Conservation (phyloP, 2,329 filamentous ascomycete species). For the Didymella lethalis region DNA sequence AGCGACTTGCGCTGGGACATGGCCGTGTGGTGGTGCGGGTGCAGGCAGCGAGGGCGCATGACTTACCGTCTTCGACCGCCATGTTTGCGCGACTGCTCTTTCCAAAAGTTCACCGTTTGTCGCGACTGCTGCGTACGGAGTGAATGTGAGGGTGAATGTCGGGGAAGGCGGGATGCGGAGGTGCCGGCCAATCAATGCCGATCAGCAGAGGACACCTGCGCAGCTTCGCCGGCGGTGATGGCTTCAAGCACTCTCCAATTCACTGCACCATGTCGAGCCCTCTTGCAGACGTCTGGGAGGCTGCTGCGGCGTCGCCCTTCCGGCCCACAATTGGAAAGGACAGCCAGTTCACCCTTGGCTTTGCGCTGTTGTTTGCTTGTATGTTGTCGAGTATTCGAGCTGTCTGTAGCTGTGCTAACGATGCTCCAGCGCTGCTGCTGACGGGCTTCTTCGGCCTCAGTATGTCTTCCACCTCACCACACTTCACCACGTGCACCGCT, state of each 20-base stretch:
- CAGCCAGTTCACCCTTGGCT: constrained; percentile 83
- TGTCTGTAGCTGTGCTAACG: constrained; percentile 34
- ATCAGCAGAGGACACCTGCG: constrained; percentile 40
- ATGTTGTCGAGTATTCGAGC: constrained; percentile 26
- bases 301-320: constrained; percentile 87
- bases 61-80: constrained; percentile 52
- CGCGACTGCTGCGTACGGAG: constrained; percentile 18
- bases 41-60: not conserved
- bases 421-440: constrained; percentile 65
- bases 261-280: constrained; percentile 58
- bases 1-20: constrained; percentile 3
- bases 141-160: constrained; percentile 18
- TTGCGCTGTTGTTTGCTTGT: constrained; percentile 75
- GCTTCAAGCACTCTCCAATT: constrained; percentile 16
- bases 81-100: constrained; percentile 32
- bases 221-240: constrained; percentile 22
- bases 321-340: constrained; percentile 80
- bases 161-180: constrained; percentile 28
- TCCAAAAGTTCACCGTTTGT: constrained; percentile 8
- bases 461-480: constrained; percentile 54
- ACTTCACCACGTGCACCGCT: constrained; percentile 10
- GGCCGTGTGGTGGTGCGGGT: constrained; percentile 1
- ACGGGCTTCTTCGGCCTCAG: constrained; percentile 86
- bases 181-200: constrained; percentile 28
- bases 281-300: constrained; percentile 86